phyloP scores from a whole-genome alignment of 1,284 basidiomycete species.

The Ceratobasidium papillatum region DNA sequence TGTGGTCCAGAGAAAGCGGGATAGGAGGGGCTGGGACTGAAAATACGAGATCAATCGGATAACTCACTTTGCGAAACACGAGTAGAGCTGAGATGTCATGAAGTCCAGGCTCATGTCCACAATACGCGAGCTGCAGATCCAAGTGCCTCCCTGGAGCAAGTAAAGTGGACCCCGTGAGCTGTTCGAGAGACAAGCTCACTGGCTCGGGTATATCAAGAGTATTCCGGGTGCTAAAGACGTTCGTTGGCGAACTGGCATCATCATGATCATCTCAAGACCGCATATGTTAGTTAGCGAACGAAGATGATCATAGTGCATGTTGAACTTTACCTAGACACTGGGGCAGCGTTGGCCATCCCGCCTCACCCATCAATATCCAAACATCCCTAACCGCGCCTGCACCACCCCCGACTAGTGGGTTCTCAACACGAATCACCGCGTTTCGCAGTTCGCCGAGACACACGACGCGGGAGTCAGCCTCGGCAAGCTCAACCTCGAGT shows the following conservation, averaged over 20 bases:
- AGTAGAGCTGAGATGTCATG: slow-evolving; percentile 68
- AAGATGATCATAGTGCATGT: slow-evolving; percentile 13
- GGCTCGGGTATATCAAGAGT: slow-evolving; percentile 63
- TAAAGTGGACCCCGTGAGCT: slow-evolving; percentile 51
- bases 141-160: slow-evolving; percentile 61
- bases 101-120: slow-evolving; percentile 59
- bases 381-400: slow-evolving; percentile 65
- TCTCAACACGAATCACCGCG: slow-evolving; percentile 27
- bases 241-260: slow-evolving; percentile 44
- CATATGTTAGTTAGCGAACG: slow-evolving; percentile 1
- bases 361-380: slow-evolving; percentile 63
- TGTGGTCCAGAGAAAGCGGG: slow-evolving; percentile 21
- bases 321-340: slow-evolving; percentile 27
- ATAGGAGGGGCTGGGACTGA: slow-evolving; percentile 6
- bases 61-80: slow-evolving; percentile 72
- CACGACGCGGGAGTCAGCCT: slow-evolving; percentile 51
- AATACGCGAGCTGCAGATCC: slow-evolving; percentile 62
- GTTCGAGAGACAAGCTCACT: slow-evolving; percentile 56
- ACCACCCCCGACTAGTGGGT: slow-evolving; percentile 62
- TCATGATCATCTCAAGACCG: slow-evolving; percentile 29
- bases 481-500: slow-evolving; percentile 51
- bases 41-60: slow-evolving; percentile 38
- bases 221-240: slow-evolving; percentile 53
- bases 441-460: slow-evolving; percentile 29
- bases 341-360: slow-evolving; percentile 39